Evolutionary conservation across 331 rosid genomes (phyloP).

Genomic region (Phaseolus coccineus): DNA sequence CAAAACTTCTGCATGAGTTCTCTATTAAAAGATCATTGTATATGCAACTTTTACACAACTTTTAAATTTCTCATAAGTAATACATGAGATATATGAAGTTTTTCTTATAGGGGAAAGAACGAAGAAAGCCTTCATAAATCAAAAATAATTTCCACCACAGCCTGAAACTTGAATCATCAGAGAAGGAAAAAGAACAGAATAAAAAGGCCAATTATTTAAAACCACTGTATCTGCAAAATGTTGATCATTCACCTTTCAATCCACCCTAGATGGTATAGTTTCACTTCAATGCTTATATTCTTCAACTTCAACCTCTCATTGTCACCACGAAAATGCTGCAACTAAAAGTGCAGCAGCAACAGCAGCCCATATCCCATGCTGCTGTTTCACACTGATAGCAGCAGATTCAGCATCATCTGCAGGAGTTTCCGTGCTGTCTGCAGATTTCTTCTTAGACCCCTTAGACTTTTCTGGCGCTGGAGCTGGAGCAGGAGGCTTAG

Average conservation of each 20-base stretch:
- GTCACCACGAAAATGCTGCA: constrained; percentile 52
- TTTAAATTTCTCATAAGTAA: constrained; percentile 28
- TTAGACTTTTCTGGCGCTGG: constrained; percentile 58
- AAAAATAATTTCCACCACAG: constrained; percentile 49
- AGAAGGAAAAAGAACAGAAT: background rate
- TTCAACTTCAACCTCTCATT: constrained; percentile 1
- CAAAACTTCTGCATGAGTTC: background rate
- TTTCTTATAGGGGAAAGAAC: background rate
- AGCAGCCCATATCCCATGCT: constrained; percentile 35
- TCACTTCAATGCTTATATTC: constrained; percentile 12
- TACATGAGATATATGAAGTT: constrained; percentile 22
- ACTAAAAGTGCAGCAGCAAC: constrained; percentile 34
- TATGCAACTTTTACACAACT: constrained; percentile 30
- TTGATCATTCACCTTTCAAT: constrained; percentile 44
- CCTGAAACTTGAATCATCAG: constrained; percentile 39
- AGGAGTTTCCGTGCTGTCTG: constrained; percentile 39
- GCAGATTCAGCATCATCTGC: constrained; percentile 52
- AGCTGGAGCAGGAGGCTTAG: constrained; percentile 74
- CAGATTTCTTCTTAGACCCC: constrained; percentile 62
- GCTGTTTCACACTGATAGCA: constrained; percentile 38
- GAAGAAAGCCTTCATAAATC: constrained; percentile 19
- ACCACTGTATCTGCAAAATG: constrained; percentile 50
- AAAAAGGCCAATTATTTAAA: constrained; percentile 47
- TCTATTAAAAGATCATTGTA: constrained; percentile 17
- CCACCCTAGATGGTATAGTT: constrained; percentile 35